phyloP scores from a whole-genome alignment of 495 filamentous ascomycete genomes.

The Tuber umbilicatum region DNA sequence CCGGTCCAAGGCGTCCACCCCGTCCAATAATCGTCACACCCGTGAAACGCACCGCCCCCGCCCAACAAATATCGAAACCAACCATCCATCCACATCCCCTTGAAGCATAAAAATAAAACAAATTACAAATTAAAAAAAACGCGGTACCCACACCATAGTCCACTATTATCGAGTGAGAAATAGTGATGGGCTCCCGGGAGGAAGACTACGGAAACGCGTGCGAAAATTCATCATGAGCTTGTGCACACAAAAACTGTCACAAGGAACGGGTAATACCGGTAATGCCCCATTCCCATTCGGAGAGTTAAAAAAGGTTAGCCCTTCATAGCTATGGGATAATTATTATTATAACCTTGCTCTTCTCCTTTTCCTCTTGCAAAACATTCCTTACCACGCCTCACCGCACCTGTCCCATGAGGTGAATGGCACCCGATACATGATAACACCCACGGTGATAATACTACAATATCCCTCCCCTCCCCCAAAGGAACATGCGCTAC shows the following conservation, averaged over 20 bases:
- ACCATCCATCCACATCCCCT: background rate
- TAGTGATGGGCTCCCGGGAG: background rate
- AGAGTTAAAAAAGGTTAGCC: background rate
- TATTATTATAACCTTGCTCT: background rate
- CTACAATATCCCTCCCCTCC: background rate
- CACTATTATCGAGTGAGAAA: background rate
- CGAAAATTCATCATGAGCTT: background rate
- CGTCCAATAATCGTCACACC: background rate
- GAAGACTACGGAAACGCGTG: background rate
- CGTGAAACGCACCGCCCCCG: background rate
- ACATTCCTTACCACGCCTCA: background rate
- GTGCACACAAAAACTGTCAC: background rate
- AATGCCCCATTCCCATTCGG: background rate
- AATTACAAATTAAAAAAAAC: background rate
- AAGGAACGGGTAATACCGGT: background rate
- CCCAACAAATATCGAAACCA: slow-evolving; percentile 1
- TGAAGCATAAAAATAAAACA: background rate
- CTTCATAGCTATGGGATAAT: background rate
- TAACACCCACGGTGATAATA: background rate
- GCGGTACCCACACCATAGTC: background rate
- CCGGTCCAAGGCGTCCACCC: background rate
- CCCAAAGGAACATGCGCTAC: background rate
- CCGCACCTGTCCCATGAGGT: background rate
- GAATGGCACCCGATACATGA: background rate
- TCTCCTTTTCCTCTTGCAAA: background rate